These are phyloP conservation scores for Furcasterigmium furcatum DNA, from an alignment of 2,329 filamentous ascomycete species.

Conservation along the genomic window DNA sequence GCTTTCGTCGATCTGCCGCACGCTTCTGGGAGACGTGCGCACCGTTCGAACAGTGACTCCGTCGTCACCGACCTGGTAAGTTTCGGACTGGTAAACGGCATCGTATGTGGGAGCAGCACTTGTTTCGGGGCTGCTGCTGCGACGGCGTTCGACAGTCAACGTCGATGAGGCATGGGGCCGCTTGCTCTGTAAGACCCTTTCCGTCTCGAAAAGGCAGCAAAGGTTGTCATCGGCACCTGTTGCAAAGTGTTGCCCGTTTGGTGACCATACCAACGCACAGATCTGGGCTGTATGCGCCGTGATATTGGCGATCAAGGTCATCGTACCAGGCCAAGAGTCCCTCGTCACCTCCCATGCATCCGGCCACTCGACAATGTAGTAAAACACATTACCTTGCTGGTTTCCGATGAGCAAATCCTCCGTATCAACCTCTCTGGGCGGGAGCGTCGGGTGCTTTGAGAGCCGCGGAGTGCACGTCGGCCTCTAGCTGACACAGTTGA, in stretches of 20 bases:
- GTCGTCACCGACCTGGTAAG: background rate
- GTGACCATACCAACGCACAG: slow-evolving; percentile 88
- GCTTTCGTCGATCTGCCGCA: slow-evolving; percentile 48
- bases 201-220: slow-evolving; percentile 76
- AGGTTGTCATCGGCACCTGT: slow-evolving; percentile 91
- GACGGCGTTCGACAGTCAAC: background rate
- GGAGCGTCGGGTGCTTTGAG: slow-evolving; percentile 45
- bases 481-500: slow-evolving; percentile 81
- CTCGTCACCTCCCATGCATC: slow-evolving; percentile 56
- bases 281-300: slow-evolving; percentile 83
- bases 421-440: slow-evolving; percentile 53
- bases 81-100: background rate
- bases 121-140: background rate
- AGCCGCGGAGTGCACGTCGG: slow-evolving; percentile 54
- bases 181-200: slow-evolving; percentile 44
- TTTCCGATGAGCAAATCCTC: slow-evolving; percentile 89
- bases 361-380: slow-evolving; percentile 89
- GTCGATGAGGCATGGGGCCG: slow-evolving; percentile 6
- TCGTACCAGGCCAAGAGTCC: slow-evolving; percentile 72
- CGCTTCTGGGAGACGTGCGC: slow-evolving; percentile 25
- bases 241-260: slow-evolving; percentile 72
- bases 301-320: slow-evolving; percentile 75
- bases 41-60: slow-evolving; percentile 22
- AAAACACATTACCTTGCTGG: slow-evolving; percentile 77
- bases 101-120: background rate